A percentile compares a stretch with the other conserved stretches of the same genome.
These are phyloP conservation scores for Eragrostis tef DNA, from an alignment of 202 grass and related monocot genomes.

Conservation along the genomic window DNA sequence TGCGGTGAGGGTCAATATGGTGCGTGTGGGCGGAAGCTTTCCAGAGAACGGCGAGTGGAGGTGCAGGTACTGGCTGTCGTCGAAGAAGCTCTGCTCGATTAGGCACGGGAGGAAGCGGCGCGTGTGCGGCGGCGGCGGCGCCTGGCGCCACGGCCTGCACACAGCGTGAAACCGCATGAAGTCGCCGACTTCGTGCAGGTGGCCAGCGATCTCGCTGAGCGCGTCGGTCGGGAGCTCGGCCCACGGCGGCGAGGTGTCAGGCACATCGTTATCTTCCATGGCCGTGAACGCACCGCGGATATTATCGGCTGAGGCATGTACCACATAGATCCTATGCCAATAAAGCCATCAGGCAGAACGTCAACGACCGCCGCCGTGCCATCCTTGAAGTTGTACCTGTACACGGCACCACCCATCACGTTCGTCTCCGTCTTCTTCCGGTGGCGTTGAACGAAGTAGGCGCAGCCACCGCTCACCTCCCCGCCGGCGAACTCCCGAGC, in stretches of 20 bases:
- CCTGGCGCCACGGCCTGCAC: conserved; percentile 8
- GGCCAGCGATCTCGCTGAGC: conserved; percentile 10
- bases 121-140: neutral
- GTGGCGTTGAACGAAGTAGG: neutral
- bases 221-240: neutral
- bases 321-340: neutral
- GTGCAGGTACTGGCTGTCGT: neutral
- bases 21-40: too few relatives aligned
- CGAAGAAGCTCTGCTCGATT: neutral
- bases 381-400: neutral
- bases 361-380: neutral
- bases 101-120: conserved; percentile 7
- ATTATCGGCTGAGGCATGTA: neutral
- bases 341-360: neutral
- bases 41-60: neutral
- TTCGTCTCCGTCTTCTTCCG: too few relatives aligned
- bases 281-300: neutral
- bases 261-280: too few relatives aligned
- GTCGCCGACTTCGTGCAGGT: neutral
- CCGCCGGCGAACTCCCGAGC: neutral
- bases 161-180: neutral
- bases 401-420: neutral
- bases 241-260: neutral
- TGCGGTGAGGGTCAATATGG: neutral
- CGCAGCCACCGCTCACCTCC: neutral